These are phyloP conservation scores for Bipolaris victoriae DNA, from an alignment of 2,329 filamentous ascomycete species.

Conservation along the genomic window DNA sequence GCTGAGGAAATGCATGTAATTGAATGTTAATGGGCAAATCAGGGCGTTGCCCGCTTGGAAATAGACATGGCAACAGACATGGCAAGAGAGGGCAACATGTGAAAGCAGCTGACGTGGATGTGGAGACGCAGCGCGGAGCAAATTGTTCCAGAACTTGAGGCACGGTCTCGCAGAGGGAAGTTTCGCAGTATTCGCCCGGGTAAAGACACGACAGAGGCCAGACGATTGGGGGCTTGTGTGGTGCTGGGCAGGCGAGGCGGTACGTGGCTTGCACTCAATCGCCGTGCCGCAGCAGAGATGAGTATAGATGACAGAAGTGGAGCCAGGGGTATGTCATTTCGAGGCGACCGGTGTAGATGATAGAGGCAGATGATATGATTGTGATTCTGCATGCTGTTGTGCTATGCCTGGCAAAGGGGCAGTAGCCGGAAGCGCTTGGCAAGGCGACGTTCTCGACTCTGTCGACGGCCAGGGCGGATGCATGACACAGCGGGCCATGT, in stretches of 20 bases:
- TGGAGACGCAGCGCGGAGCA: constrained; percentile 21
- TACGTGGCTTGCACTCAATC: constrained; percentile 40
- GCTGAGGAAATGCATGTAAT: constrained; percentile 9
- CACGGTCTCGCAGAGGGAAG: constrained; percentile 19
- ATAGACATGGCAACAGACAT: not conserved
- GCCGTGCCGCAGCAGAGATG: constrained; percentile 20
- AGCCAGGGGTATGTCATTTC: constrained; percentile 16
- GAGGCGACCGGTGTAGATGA: constrained; percentile 10
- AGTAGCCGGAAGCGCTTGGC: not conserved
- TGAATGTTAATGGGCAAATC: constrained; percentile 8
- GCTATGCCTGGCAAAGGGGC: not conserved
- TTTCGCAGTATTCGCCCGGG: constrained; percentile 28
- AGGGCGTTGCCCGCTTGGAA: constrained; percentile 9
- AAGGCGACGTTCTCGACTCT: constrained; percentile 26
- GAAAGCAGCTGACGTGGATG: constrained; percentile 29
- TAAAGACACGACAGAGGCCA: constrained; percentile 2
- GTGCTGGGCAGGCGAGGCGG: constrained; percentile 11
- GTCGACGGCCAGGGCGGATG: constrained; percentile 15
- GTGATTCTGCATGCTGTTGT: constrained; percentile 4
- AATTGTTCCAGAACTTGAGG: constrained; percentile 28
- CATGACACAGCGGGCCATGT: constrained; percentile 30
- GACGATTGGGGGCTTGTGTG: constrained; percentile 10
- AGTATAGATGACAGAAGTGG: constrained; percentile 13
- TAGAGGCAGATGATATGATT: constrained; percentile 4
- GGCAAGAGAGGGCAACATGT: constrained; percentile 11